These are phyloP conservation scores for Annulohypoxylon truncatum DNA, from an alignment of 2,329 filamentous ascomycete species.

Conservation along the genomic window DNA sequence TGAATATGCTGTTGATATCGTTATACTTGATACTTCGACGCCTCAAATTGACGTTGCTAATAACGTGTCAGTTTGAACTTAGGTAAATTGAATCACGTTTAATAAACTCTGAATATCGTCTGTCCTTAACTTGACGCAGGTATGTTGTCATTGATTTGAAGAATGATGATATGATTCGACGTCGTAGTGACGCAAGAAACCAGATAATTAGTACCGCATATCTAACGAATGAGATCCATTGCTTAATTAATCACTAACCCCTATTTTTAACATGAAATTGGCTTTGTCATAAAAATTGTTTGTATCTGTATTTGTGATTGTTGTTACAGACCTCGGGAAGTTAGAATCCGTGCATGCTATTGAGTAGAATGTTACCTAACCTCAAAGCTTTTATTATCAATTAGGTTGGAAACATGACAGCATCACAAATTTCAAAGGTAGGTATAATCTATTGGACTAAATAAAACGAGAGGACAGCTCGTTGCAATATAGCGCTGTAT, in stretches of 20 bases:
- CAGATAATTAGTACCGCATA: not conserved
- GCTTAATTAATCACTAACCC: not conserved
- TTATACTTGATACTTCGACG: not conserved
- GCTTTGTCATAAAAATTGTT: no score
- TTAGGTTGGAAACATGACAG: not conserved
- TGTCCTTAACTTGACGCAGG: slow-evolving; percentile 20
- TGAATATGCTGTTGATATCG: no score
- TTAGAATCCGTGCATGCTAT: no score
- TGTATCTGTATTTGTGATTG: no score
- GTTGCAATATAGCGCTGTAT: not conserved
- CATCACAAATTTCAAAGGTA: not conserved
- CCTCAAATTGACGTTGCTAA: not conserved
- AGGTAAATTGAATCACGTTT: not conserved
- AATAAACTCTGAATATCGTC: not conserved
- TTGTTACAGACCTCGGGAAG: no score
- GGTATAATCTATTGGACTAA: not conserved
- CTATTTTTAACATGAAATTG: not conserved
- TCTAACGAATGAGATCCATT: not conserved
- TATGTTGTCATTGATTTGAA: slow-evolving; percentile 23
- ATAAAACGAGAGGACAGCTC: not conserved
- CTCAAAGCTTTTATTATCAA: not conserved
- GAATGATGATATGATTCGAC: slow-evolving; percentile 4
- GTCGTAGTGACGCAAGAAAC: slow-evolving; percentile 9
- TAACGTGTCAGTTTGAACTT: no score
- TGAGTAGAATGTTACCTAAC: no score